Conservation (phyloP, 441 rosid species). For the Corymbia calophylla region DNA sequence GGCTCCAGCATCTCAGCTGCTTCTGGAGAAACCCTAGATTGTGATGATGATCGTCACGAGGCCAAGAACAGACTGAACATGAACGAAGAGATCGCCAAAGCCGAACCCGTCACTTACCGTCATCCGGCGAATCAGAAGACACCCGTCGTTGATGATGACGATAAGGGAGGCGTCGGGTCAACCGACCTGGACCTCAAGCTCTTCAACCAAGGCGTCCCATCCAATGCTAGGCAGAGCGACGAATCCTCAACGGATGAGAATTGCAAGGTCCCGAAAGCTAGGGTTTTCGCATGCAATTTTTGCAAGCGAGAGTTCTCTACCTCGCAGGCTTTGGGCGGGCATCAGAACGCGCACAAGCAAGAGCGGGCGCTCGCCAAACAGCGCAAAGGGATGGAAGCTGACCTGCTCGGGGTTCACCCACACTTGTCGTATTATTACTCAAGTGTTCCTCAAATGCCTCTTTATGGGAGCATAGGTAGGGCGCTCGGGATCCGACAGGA, state of each 20-base stretch:
- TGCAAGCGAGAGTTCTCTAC: conserved; percentile 7
- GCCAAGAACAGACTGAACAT: background rate
- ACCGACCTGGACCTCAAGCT: background rate
- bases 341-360: conserved; percentile 10
- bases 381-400: background rate
- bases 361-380: conserved; percentile 7
- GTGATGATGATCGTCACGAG: background rate
- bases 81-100: background rate
- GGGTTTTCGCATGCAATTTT: background rate
- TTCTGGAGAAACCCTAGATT: background rate
- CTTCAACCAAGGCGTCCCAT: background rate
- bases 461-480: background rate
- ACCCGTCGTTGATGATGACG: background rate
- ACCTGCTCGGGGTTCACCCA: conserved; percentile 6
- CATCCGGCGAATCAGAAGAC: background rate
- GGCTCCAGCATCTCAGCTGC: background rate
- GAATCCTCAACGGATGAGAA: background rate
- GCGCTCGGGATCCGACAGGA: background rate
- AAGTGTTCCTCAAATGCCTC: conserved; percentile 6
- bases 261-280: background rate
- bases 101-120: background rate
- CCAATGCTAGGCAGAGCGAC: background rate
- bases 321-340: conserved; percentile 10
- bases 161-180: background rate
- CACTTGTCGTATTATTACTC: conserved; percentile 24